Evolutionary conservation across 352 stramenopile species (phyloP).

Genomic region (Globisporangium lucens): DNA sequence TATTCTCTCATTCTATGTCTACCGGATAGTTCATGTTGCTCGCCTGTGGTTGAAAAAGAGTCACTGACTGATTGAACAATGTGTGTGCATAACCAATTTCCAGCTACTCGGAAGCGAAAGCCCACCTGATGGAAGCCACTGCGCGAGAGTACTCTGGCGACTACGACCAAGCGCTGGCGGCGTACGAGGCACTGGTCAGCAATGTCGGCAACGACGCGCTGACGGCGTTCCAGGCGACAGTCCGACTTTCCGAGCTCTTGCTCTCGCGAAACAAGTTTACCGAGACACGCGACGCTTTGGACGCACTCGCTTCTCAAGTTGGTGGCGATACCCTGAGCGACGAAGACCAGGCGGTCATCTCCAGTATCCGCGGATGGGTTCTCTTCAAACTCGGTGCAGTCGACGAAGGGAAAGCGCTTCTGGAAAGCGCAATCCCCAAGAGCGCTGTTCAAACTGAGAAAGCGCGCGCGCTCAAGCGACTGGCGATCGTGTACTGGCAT

Average conservation of each 20-base stretch:
- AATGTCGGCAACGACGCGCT: conserved; percentile 17
- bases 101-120: conserved; percentile 55
- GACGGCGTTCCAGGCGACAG: conserved; percentile 29
- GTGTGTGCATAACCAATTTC: background rate
- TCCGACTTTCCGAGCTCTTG: conserved; percentile 48
- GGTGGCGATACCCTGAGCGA: conserved; percentile 6
- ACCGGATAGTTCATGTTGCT: background rate
- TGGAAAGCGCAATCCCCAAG: conserved; percentile 35
- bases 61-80: conserved; percentile 4
- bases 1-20: too few relatives aligned
- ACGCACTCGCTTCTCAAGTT: conserved; percentile 15
- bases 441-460: conserved; percentile 22
- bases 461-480: conserved; percentile 53
- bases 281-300: conserved; percentile 34
- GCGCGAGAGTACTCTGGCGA: conserved; percentile 48
- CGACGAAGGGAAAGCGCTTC: conserved; percentile 28
- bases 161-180: conserved; percentile 39
- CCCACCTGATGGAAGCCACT: conserved; percentile 53
- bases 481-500: conserved; percentile 79
- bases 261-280: conserved; percentile 23
- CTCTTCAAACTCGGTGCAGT: conserved; percentile 40
- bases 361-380: conserved; percentile 48
- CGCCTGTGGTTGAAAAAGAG: background rate
- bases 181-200: conserved; percentile 34
- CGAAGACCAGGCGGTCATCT: conserved; percentile 20